phyloP scores from a whole-genome alignment of 257 asterid genomes.

The Eustoma russellianum region DNA sequence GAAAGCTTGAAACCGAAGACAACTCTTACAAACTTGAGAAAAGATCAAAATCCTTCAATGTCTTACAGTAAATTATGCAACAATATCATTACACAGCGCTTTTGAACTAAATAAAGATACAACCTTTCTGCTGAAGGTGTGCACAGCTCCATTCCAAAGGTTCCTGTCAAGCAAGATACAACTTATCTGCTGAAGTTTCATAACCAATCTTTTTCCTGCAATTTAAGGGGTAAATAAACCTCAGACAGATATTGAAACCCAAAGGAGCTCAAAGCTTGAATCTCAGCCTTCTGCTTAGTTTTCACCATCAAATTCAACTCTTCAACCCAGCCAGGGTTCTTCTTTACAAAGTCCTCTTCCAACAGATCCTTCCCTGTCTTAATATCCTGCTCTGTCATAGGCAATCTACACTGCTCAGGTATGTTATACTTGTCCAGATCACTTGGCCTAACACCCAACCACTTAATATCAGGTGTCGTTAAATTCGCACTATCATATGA shows the following conservation, averaged over 20 bases:
- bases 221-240: conserved; percentile 80
- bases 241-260: conserved; percentile 90
- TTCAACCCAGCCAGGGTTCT: conserved; percentile 89
- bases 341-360: conserved; percentile 96
- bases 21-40: too few species aligned
- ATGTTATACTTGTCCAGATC: conserved; percentile 77
- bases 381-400: conserved; percentile 84
- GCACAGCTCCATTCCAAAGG: too few species aligned
- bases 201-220: conserved; percentile 93
- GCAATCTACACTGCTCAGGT: conserved; percentile 82
- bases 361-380: conserved; percentile 81
- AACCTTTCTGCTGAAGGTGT: too few species aligned
- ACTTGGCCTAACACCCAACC: conserved; percentile 84
- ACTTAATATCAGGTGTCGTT: conserved; percentile 83
- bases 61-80: too few species aligned
- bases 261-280: conserved; percentile 84
- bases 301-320: conserved; percentile 87
- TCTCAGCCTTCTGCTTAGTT: conserved; percentile 88
- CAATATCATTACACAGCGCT: too few species aligned
- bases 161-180: too few species aligned
- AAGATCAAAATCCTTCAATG: too few species aligned
- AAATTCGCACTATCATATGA: conserved; percentile 79
- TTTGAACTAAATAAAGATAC: too few species aligned
- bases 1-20: too few species aligned
- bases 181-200: too few species aligned